Base-by-base conservation (phyloP, 371 early-diverging fungal species). In the Mortierella sp. region DNA sequence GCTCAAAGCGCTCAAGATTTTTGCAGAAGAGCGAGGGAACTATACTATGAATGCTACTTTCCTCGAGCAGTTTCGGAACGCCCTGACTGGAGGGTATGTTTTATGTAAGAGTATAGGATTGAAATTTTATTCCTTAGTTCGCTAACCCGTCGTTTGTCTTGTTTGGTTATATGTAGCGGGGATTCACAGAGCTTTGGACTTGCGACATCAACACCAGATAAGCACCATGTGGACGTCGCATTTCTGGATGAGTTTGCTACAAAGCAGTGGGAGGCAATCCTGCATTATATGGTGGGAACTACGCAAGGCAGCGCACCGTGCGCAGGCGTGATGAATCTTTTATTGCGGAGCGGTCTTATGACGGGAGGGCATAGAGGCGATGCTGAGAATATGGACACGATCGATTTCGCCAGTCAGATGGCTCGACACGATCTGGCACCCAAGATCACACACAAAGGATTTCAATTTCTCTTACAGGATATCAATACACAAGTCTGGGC, bases 221-320 rank as follows among this genome's bases (percentile, higher is more conserved):
- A 90, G 43, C 86, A 91, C 52, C 79, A 80, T 26, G 90, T 94
- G 2, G 90, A 88, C 50, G 82, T 88, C 37, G 80, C 80, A 4
- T 90, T 87, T 60, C 78, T 97, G 69, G 95, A 94, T 71, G 80
- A 84, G 42, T 92, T 95, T 72, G 94, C 97, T 7, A 86, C 85
- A 26, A 88, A 92, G 54, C 86, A 89, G 50, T 97, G 98, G 97
- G 97, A 97, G 81, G 86, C 93, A 8, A 95, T 98, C 56, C 73
- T 98, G 59, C 97, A 97, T 68, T 97, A 87, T 56, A 92, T 98
- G 92, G 97, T 97, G 14, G 97, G 98, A 0, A 95, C 94, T 1
- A 86, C 89, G n/a, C 82, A 85, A 14, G 86, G 86, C 12, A 82
- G 85, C 9, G 82, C 81, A 46, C 92, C 91, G 9, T 89, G 93